A percentile compares a stretch with the other conserved stretches of the same genome.
phyloP scores from a whole-genome alignment of 2,329 filamentous ascomycete species.

The Fusarium tricinctum region DNA sequence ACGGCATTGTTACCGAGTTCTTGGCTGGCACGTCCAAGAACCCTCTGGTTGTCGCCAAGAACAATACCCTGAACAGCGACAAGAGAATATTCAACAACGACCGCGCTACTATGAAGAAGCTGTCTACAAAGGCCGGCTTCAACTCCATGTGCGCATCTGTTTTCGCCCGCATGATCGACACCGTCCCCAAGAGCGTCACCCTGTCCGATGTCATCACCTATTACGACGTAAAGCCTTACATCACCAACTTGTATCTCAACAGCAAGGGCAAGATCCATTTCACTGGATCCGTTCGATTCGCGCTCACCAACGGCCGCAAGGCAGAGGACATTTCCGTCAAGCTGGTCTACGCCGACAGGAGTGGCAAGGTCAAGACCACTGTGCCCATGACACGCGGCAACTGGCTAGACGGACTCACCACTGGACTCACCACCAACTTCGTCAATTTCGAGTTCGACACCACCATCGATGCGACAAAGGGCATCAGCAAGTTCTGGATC shows the following conservation, averaged over 20 bases:
- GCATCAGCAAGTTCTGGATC: conserved; percentile 53
- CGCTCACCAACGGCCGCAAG: conserved; percentile 34
- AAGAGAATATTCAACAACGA: conserved; percentile 60
- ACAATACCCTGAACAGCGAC: conserved; percentile 59
- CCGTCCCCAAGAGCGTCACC: conserved; percentile 50
- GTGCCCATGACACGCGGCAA: background rate
- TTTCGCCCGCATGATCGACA: conserved; percentile 56
- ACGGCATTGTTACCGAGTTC: conserved; percentile 60
- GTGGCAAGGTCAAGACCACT: conserved; percentile 19
- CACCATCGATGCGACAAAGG: conserved; percentile 40
- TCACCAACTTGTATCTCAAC: conserved; percentile 48
- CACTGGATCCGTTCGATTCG: conserved; percentile 48
- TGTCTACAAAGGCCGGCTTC: conserved; percentile 54
- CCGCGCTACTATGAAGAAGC: conserved; percentile 59
- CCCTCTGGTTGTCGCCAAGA: conserved; percentile 58
- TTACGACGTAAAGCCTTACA: conserved; percentile 53
- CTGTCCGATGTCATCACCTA: conserved; percentile 50
- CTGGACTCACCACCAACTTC: conserved; percentile 49
- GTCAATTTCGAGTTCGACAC: conserved; percentile 52
- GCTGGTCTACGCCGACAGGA: conserved; percentile 33
- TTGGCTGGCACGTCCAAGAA: conserved; percentile 58
- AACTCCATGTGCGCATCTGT: conserved; percentile 51
- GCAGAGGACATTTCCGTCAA: conserved; percentile 43
- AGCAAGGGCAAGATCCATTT: conserved; percentile 45
- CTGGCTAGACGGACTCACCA: conserved; percentile 31